phyloP scores from a whole-genome alignment of 2,329 filamentous ascomycete species.

The Magnaporthales sp. region DNA sequence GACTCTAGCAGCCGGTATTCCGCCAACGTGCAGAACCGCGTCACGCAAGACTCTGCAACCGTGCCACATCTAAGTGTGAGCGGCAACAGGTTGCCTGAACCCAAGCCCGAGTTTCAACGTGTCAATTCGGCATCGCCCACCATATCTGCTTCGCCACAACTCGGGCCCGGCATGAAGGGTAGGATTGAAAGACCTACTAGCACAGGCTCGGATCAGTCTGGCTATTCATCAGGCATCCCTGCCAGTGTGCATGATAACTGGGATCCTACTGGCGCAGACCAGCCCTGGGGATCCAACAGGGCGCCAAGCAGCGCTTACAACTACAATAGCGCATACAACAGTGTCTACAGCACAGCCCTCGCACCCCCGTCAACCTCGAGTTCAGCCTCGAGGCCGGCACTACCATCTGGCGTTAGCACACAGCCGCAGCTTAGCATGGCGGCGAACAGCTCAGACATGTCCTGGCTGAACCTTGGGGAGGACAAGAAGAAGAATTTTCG shows the following conservation, averaged over 20 bases:
- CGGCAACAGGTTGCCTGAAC: constrained; percentile 27
- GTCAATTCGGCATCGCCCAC: constrained; percentile 65
- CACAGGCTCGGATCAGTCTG: constrained; percentile 35
- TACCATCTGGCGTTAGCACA: constrained; percentile 29
- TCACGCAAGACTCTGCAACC: constrained; percentile 58
- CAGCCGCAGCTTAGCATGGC: constrained; percentile 43
- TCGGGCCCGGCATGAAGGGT: constrained; percentile 45
- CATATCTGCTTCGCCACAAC: constrained; percentile 48
- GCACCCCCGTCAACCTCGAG: constrained; percentile 20
- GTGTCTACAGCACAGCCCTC: constrained; percentile 33
- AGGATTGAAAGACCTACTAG: constrained; percentile 51
- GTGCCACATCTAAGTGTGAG: constrained; percentile 60
- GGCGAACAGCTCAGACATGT: constrained; percentile 57
- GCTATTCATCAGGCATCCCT: constrained; percentile 57
- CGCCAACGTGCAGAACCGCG: constrained; percentile 26
- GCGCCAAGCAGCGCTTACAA: constrained; percentile 43
- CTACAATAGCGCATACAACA: constrained; percentile 31
- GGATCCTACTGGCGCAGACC: constrained; percentile 34
- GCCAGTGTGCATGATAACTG: constrained; percentile 52
- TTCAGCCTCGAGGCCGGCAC: constrained; percentile 16
- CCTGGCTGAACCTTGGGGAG: constrained; percentile 67
- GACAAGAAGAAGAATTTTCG: constrained; percentile 7
- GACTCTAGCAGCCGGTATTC: constrained; percentile 50
- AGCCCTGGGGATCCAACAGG: constrained; percentile 40
- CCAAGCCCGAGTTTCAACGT: constrained; percentile 51